phyloP scores from a whole-genome alignment of 2,329 filamentous ascomycete genomes.

The Alternaria metachromatica region DNA sequence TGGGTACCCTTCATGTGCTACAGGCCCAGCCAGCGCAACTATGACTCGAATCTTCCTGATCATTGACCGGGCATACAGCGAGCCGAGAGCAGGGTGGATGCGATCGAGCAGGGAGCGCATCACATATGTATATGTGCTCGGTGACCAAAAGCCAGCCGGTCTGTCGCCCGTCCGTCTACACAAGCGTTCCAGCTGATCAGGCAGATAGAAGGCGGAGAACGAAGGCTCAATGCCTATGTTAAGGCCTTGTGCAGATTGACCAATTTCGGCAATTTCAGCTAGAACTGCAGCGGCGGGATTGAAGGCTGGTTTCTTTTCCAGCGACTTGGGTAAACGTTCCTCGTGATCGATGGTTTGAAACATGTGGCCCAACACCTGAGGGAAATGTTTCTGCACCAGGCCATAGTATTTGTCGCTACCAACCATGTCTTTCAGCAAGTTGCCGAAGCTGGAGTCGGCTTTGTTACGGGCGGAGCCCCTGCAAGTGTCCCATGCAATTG shows the following conservation, averaged over 20 bases:
- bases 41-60: conserved; percentile 85
- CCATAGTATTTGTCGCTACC: conserved; percentile 70
- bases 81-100: conserved; percentile 82
- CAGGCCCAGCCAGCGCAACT: conserved; percentile 75
- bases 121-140: conserved; percentile 74
- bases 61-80: conserved; percentile 84
- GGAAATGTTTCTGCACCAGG: conserved; percentile 72
- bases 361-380: conserved; percentile 76
- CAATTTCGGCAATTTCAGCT: conserved; percentile 71
- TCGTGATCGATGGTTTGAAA: conserved; percentile 68
- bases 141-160: conserved; percentile 72
- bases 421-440: conserved; percentile 71
- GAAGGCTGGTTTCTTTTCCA: conserved; percentile 68
- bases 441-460: conserved; percentile 64
- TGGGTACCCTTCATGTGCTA: conserved; percentile 79
- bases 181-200: conserved; percentile 78
- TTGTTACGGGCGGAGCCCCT: conserved; percentile 45
- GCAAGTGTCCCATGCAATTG: conserved; percentile 76
- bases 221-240: conserved; percentile 85
- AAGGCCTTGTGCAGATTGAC: conserved; percentile 69
- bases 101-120: conserved; percentile 80
- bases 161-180: conserved; percentile 72
- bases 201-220: conserved; percentile 79
- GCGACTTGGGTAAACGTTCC: conserved; percentile 35
- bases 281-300: conserved; percentile 69